These are phyloP conservation scores for Heterobasidion irregulare DNA, from an alignment of 1,284 basidiomycete species.

Conservation along the genomic window DNA sequence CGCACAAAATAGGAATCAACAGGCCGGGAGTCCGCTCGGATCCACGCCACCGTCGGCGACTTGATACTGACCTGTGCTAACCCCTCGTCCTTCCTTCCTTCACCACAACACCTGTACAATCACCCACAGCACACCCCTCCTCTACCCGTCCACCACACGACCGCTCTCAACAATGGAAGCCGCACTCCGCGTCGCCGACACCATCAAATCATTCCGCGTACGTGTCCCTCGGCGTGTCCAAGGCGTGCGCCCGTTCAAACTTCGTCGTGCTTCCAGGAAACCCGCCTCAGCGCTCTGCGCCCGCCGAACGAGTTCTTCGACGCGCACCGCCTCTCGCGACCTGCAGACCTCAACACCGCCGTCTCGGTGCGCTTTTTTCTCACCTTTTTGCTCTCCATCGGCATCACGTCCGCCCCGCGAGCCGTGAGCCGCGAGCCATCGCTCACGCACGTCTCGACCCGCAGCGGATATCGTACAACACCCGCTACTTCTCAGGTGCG, in stretches of 20 bases:
- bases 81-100: too few relatives aligned
- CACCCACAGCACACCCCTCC: too few relatives aligned
- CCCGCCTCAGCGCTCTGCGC: slow-evolving; percentile 75
- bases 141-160: not conserved
- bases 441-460: not conserved
- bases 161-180: slow-evolving; percentile 42
- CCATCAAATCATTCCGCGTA: slow-evolving; percentile 67
- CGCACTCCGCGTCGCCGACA: slow-evolving; percentile 54
- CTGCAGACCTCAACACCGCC: slow-evolving; percentile 63
- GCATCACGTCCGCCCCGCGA: not conserved
- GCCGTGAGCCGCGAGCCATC: slow-evolving; percentile 6
- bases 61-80: too few relatives aligned
- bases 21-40: not conserved
- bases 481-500: slow-evolving; percentile 81
- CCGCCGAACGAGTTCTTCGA: slow-evolving; percentile 85
- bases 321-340: slow-evolving; percentile 79
- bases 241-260: slow-evolving; percentile 1
- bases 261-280: slow-evolving; percentile 47
- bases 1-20: slow-evolving; percentile 7
- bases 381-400: not conserved
- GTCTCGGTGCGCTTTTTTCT: slow-evolving; percentile 43
- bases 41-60: not conserved
- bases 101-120: too few relatives aligned
- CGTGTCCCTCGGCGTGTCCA: slow-evolving; percentile 17
- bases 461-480: slow-evolving; percentile 92